These are phyloP conservation scores for Agapanthus africanus DNA, from an alignment of 106 monocot genomes.

Conservation along the genomic window DNA sequence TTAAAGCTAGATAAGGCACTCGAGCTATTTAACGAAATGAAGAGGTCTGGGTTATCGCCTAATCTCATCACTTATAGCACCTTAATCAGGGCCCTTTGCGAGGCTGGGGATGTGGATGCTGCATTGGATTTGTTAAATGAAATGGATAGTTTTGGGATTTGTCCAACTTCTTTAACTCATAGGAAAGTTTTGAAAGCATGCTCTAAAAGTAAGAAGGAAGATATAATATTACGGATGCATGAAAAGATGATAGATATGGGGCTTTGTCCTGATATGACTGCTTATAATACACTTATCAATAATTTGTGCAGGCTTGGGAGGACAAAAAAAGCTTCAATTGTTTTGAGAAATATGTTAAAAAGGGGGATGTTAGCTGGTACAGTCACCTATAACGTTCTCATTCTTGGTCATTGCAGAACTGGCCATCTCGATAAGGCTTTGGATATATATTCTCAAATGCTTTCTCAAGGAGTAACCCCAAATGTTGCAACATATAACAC, in stretches of 20 bases:
- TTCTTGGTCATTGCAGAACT: slow-evolving; percentile 67
- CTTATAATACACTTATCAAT: slow-evolving; percentile 62
- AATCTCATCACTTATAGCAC: slow-evolving; percentile 64
- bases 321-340: slow-evolving; percentile 44
- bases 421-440: slow-evolving; percentile 70
- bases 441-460: slow-evolving; percentile 46
- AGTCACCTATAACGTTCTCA: slow-evolving; percentile 57
- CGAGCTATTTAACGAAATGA: slow-evolving; percentile 59
- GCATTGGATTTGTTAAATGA: slow-evolving; percentile 51
- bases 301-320: slow-evolving; percentile 65
- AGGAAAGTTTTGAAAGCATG: slow-evolving; percentile 52
- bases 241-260: slow-evolving; percentile 39
- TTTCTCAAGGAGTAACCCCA: slow-evolving; percentile 41
- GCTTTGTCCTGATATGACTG: slow-evolving; percentile 40
- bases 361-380: slow-evolving; percentile 48
- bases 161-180: slow-evolving; percentile 39
- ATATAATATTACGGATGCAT: slow-evolving; percentile 58
- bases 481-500: slow-evolving; percentile 68
- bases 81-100: slow-evolving; percentile 44
- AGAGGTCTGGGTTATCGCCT: slow-evolving; percentile 37
- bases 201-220: slow-evolving; percentile 31
- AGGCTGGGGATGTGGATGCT: slow-evolving; percentile 25
- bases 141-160: slow-evolving; percentile 43
- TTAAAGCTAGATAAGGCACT: slow-evolving; percentile 45
- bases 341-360: slow-evolving; percentile 54